Base-by-base conservation (phyloP, 164 flowering plant species). In the Platanus orientalis region DNA sequence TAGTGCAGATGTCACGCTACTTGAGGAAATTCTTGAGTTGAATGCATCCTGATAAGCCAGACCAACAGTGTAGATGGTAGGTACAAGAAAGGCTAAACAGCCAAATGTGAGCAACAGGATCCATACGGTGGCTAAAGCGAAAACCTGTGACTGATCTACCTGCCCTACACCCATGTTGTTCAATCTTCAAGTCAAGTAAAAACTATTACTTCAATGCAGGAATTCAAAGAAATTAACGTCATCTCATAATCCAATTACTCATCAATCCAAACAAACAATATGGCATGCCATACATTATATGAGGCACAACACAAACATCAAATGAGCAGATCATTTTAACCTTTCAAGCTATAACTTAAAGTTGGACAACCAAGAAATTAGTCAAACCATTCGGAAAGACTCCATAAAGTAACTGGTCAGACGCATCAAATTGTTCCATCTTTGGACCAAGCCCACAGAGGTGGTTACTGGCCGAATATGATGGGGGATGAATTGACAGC, bases 111-210 rank as follows among this genome's bases (percentile, higher is more conserved):
- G 81, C 62, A 94, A 65, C 71, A 94, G 69, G 72, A 81, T 54
- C 99, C 99, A 94, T 54, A 91, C 85, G 65, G 89, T 81, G 27
- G 93, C 96, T 62, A 94, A 70, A 30, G 87, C 85, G 48, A 84
- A 77, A 71, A 83, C 93, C 83, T 87, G 96, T 54, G 97, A 86
- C 60, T 76, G 80, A 71, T 94, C 99, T 81, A 78, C 97, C 99
- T 94, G 99, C 95, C 93, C 97, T 89, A 94, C 96, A 84, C 60
- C 57, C 75, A 68, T 62, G 64, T 39, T 68, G 62, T 62, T 70
- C 61, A 64, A 70, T 69, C 64, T 73, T 73, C 71, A 67, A 67
- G 59, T 65, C n/a, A 45, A 64, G 51, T 47, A 49, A 49, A 29
- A 62, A 61, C 6, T 14, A 20, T 32, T 24, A 23, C 60, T 42